phyloP scores from a whole-genome alignment of 208 protist species.

The Acanthamoeba sp. region DNA sequence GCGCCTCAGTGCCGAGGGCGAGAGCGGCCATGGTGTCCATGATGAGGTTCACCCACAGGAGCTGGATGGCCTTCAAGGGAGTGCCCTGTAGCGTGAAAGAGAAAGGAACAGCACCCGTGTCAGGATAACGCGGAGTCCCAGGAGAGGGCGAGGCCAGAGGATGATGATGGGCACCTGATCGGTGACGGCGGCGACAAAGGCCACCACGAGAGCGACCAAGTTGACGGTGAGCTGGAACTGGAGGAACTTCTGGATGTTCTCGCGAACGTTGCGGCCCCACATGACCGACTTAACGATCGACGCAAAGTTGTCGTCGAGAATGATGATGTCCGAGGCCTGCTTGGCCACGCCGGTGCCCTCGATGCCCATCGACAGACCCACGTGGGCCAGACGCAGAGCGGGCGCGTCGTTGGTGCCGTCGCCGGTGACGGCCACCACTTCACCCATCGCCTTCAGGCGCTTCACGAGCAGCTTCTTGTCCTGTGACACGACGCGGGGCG shows the following conservation, averaged over 20 bases:
- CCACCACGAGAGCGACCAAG: slow-evolving; percentile 95
- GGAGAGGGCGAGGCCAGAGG: slow-evolving; percentile 14
- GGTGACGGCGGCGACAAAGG: slow-evolving; percentile 94
- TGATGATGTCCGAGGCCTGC: slow-evolving; percentile 94
- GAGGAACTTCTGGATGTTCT: slow-evolving; percentile 98
- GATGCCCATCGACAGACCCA: slow-evolving; percentile 98
- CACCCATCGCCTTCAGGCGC: slow-evolving; percentile 32
- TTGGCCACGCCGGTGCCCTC: slow-evolving; percentile 94
- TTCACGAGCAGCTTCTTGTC: slow-evolving; percentile 57
- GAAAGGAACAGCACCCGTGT: too few species aligned
- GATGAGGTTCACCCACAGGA: slow-evolving; percentile 99
- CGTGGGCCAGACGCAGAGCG: slow-evolving; percentile 96
- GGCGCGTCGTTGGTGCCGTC: slow-evolving; percentile 98
- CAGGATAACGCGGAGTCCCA: too few species aligned
- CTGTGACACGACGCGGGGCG: background rate
- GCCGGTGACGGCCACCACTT: slow-evolving; percentile 94
- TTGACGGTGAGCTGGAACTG: slow-evolving; percentile 99
- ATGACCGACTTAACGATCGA: slow-evolving; percentile 97
- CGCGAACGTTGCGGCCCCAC: slow-evolving; percentile 98
- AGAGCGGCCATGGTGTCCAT: slow-evolving; percentile 99
- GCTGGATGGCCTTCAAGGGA: slow-evolving; percentile 96
- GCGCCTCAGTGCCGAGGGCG: slow-evolving; percentile 97
- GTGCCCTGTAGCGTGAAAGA: slow-evolving; percentile 53
- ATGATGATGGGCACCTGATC: slow-evolving; percentile 76
- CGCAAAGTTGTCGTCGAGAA: slow-evolving; percentile 99